A percentile compares a stretch with the other conserved stretches of the same genome.
Conservation (phyloP, 306 rosid genomes). For the Corylus americana region DNA sequence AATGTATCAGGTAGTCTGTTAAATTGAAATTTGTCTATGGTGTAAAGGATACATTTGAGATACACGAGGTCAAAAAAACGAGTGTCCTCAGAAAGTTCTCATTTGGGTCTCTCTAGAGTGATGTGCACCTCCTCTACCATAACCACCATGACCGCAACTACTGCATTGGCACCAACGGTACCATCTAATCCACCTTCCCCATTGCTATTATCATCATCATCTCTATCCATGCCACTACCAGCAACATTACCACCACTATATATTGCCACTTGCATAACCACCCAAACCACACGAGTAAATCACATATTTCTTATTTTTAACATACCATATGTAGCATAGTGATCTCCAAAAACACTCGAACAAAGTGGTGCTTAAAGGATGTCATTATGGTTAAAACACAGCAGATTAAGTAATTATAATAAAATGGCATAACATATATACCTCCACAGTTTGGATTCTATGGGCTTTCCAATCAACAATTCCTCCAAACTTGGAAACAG, state of each 20-base stretch:
- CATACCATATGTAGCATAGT: neutral
- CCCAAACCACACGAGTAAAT: neutral
- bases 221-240: neutral
- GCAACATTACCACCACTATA: neutral
- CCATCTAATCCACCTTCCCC: neutral
- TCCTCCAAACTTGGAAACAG: slow-evolving; percentile 97
- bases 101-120: neutral
- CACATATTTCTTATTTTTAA: neutral
- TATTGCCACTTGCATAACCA: neutral
- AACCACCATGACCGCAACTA: neutral
- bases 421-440: slow-evolving; percentile 35
- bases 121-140: neutral
- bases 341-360: neutral
- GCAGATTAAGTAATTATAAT: slow-evolving; percentile 13
- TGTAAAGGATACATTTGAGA: neutral
- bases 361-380: neutral
- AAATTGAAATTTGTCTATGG: neutral
- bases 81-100: neutral
- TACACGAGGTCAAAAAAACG: neutral
- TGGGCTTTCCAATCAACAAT: slow-evolving; percentile 99
- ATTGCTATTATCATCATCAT: neutral
- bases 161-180: neutral
- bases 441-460: slow-evolving; percentile 87
- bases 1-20: neutral
- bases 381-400: slow-evolving; percentile 1